Evolutionary conservation across 306 rosid species (phyloP).

Genomic region (Cucurbita pepo): DNA sequence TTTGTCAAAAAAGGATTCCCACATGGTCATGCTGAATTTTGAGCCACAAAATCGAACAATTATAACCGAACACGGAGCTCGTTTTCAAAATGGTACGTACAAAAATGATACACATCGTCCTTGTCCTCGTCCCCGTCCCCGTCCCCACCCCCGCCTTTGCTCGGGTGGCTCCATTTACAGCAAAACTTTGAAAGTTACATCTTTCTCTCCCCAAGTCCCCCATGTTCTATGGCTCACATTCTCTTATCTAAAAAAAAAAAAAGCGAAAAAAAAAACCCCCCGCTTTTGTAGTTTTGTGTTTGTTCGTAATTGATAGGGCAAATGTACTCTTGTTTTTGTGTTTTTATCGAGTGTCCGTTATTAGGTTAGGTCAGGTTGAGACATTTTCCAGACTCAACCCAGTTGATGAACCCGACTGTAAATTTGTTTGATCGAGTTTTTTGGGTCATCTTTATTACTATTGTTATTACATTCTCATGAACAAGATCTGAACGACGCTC

Average conservation of each 20-base stretch:
- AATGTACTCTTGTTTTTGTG: background rate
- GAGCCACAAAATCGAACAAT: background rate
- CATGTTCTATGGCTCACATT: constrained; percentile 1
- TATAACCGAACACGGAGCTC: background rate
- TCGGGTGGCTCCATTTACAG: constrained; percentile 1
- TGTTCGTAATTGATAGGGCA: background rate
- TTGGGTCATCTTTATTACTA: no score
- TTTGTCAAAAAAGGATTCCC: background rate
- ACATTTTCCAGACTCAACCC: no score
- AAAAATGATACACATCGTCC: background rate
- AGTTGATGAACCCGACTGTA: no score
- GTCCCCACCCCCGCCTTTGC: background rate
- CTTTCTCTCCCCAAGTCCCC: background rate
- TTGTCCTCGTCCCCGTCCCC: background rate
- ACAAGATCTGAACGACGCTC: background rate
- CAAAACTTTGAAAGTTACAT: background rate
- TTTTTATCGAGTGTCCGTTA: no score
- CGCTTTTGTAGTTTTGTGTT: background rate
- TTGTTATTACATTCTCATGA: background rate
- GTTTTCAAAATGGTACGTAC: background rate
- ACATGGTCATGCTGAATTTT: background rate
- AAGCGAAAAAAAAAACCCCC: background rate
- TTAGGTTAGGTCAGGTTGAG: no score
- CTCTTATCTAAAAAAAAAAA: background rate
- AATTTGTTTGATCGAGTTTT: no score